Evolutionary conservation across 345 rosid genomes (phyloP).

Genomic region (Psidium guajava): DNA sequence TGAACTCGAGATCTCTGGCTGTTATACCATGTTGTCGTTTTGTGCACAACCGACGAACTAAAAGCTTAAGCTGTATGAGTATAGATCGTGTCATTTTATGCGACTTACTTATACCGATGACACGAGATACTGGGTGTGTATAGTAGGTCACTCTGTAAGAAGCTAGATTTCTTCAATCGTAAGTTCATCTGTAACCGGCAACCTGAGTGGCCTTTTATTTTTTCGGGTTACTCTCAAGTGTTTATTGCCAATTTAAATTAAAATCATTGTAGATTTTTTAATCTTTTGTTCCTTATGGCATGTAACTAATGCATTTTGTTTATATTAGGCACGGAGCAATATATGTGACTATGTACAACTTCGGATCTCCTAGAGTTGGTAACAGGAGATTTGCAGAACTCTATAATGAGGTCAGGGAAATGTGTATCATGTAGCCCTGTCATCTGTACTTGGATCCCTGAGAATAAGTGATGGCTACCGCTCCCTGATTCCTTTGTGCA

Average conservation of each 20-base stretch:
- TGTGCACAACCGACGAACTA: background rate
- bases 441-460: background rate
- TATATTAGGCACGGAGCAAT: constrained; percentile 51
- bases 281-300: background rate
- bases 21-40: background rate
- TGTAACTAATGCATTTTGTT: background rate
- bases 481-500: background rate
- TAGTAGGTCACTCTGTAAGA: background rate
- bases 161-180: background rate
- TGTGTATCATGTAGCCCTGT: background rate
- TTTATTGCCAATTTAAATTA: background rate
- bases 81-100: background rate
- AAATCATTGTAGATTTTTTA: background rate
- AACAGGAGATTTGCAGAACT: constrained; percentile 75
- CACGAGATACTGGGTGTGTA: background rate
- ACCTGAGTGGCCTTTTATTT: background rate
- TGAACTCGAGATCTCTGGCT: background rate
- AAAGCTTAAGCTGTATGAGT: background rate
- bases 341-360: constrained; percentile 81
- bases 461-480: background rate
- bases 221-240: background rate
- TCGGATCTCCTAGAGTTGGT: constrained; percentile 97
- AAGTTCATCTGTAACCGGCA: background rate
- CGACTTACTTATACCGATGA: background rate
- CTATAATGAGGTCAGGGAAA: constrained; percentile 59